phyloP scores from a whole-genome alignment of 2,329 filamentous ascomycete genomes.

The Paraconiothyrium brasiliense region DNA sequence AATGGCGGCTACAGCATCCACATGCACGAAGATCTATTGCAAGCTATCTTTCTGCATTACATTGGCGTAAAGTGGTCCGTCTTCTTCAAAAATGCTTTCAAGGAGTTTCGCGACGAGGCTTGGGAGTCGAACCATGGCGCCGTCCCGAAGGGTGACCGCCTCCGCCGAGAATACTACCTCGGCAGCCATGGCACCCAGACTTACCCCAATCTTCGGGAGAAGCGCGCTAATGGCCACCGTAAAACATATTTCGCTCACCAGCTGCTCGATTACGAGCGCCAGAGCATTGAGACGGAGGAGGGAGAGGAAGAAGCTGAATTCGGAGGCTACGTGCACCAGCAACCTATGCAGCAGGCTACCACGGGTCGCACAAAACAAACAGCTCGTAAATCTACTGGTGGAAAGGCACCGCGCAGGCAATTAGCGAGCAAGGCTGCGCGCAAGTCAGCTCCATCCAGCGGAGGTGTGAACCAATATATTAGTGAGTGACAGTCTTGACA shows the following conservation, averaged over 20 bases:
- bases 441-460: background rate
- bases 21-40: slow-evolving; percentile 43
- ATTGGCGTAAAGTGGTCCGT: slow-evolving; percentile 46
- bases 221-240: slow-evolving; percentile 29
- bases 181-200: slow-evolving; percentile 19
- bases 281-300: slow-evolving; percentile 35
- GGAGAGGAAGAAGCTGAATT: slow-evolving; percentile 46
- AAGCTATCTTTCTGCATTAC: slow-evolving; percentile 46
- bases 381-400: slow-evolving; percentile 7
- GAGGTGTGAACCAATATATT: no score
- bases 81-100: slow-evolving; percentile 39
- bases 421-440: slow-evolving; percentile 5
- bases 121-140: slow-evolving; percentile 31
- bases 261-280: slow-evolving; percentile 34
- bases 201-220: slow-evolving; percentile 27
- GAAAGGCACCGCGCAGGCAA: background rate
- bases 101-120: slow-evolving; percentile 28
- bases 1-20: slow-evolving; percentile 40
- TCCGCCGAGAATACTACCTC: slow-evolving; percentile 39
- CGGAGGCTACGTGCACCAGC: slow-evolving; percentile 11
- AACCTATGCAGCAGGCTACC: slow-evolving; percentile 2
- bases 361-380: slow-evolving; percentile 17
- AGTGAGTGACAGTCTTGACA: background rate
- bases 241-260: slow-evolving; percentile 39
- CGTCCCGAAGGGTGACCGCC: slow-evolving; percentile 29